A percentile compares a stretch with the other conserved stretches of the same genome.
phyloP scores from a whole-genome alignment of 371 early-diverging fungal genomes.

The Mucor plumbeus region DNA sequence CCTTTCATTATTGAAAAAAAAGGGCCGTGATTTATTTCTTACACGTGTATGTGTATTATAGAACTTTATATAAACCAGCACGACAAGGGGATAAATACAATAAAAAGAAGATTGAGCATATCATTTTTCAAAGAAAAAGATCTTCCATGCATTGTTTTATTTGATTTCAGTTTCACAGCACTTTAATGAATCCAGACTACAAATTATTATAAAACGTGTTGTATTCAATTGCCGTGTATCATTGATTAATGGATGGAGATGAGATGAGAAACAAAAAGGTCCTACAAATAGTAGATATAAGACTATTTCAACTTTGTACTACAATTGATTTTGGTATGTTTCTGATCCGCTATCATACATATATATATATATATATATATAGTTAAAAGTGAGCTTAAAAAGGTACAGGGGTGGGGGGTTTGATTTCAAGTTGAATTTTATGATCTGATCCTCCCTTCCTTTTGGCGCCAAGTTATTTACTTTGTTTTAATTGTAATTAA shows the following conservation, averaged over 20 bases:
- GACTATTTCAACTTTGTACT: no score
- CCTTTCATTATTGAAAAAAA: background rate
- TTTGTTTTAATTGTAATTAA: no score
- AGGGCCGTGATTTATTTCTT: background rate
- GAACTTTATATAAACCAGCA: background rate
- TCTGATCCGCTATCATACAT: background rate
- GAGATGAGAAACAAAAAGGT: no score
- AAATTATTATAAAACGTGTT: background rate
- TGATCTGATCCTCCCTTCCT: constrained; percentile 3
- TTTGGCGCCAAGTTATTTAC: constrained; percentile 1
- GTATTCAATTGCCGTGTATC: background rate
- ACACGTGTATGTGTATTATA: background rate
- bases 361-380: background rate
- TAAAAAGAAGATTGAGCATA: no score
- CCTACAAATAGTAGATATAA: no score
- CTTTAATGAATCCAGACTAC: background rate
- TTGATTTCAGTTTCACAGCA: background rate
- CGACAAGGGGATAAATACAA: background rate
- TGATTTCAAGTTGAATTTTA: background rate
- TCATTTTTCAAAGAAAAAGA: no score
- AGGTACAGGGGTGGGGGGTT: background rate
- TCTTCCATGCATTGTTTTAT: background rate
- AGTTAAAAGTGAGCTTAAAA: background rate
- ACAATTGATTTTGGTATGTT: background rate
- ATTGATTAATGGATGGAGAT: no score